Evolutionary conservation across 2,329 filamentous ascomycete genomes (phyloP).

Genomic region (Colletotrichum shisoi): DNA sequence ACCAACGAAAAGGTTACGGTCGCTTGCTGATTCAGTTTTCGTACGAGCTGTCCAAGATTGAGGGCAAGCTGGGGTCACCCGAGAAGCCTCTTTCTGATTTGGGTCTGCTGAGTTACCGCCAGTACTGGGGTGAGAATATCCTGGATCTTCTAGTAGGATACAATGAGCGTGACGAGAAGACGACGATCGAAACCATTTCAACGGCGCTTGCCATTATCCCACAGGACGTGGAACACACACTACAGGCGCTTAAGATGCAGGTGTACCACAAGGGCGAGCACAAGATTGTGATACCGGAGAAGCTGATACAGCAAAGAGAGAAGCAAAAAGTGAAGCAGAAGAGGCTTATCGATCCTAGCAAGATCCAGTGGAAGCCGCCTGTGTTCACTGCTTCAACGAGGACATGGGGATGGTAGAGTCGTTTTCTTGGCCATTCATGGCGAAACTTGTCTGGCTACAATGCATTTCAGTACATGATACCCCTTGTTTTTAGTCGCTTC

Average conservation of each 20-base stretch:
- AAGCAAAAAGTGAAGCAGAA: constrained; percentile 82
- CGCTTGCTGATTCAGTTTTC: constrained; percentile 95
- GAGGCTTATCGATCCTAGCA: constrained; percentile 76
- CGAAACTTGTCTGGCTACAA: background rate
- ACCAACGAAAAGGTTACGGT: constrained; percentile 93
- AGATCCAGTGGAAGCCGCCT: constrained; percentile 93
- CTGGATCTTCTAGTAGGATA: constrained; percentile 82
- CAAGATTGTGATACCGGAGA: constrained; percentile 90
- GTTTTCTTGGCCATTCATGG: background rate
- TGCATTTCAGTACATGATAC: constrained; percentile 37
- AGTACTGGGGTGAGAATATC: constrained; percentile 97
- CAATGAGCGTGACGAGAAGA: constrained; percentile 72
- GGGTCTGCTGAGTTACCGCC: constrained; percentile 89
- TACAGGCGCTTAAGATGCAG: constrained; percentile 94
- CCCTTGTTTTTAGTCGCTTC: constrained; percentile 2
- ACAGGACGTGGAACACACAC: constrained; percentile 91
- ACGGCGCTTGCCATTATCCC: constrained; percentile 90
- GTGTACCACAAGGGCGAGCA: constrained; percentile 96
- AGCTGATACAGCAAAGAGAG: constrained; percentile 78
- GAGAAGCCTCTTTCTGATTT: constrained; percentile 96
- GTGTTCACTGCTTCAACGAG: constrained; percentile 88
- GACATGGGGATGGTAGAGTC: constrained; percentile 88
- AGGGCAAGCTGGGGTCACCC: constrained; percentile 92
- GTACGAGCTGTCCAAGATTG: constrained; percentile 94
- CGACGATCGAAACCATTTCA: constrained; percentile 87